Percentiles rank a stretch among this genome's conserved stretches.
These are phyloP conservation scores for Lycium barbarum DNA, from an alignment of 257 asterid species.

Conservation along the genomic window DNA sequence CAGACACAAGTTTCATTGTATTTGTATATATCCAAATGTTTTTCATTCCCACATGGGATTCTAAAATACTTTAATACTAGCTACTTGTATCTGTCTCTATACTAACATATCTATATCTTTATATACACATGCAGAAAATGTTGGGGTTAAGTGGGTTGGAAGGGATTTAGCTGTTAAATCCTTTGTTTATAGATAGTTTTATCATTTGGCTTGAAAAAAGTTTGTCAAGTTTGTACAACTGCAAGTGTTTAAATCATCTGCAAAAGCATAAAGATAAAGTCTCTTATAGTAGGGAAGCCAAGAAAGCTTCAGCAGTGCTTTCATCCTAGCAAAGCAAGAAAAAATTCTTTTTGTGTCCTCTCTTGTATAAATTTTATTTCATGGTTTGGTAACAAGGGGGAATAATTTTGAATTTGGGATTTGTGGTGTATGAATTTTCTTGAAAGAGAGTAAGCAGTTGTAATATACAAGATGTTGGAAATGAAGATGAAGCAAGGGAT, in stretches of 20 bases:
- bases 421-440: not conserved
- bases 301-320: not conserved
- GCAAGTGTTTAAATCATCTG: not conserved
- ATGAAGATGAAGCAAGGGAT: not conserved
- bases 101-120: not conserved
- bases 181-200: not conserved
- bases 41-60: slow-evolving; percentile 21
- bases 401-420: not conserved
- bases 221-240: slow-evolving; percentile 21
- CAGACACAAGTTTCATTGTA: slow-evolving; percentile 47
- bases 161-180: slow-evolving; percentile 16
- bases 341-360: not conserved
- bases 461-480: not conserved
- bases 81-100: not conserved
- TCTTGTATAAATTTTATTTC: not conserved
- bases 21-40: slow-evolving; percentile 22
- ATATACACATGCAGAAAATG: slow-evolving; percentile 21
- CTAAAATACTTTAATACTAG: not conserved
- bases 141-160: slow-evolving; percentile 18
- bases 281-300: not conserved
- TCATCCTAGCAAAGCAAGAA: slow-evolving; percentile 8
- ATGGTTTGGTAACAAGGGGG: not conserved
- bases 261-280: not conserved
- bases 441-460: not conserved
- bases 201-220: not conserved